Base-by-base conservation (phyloP, 148 eudicot species). In the Rhododendron griersonianum region DNA sequence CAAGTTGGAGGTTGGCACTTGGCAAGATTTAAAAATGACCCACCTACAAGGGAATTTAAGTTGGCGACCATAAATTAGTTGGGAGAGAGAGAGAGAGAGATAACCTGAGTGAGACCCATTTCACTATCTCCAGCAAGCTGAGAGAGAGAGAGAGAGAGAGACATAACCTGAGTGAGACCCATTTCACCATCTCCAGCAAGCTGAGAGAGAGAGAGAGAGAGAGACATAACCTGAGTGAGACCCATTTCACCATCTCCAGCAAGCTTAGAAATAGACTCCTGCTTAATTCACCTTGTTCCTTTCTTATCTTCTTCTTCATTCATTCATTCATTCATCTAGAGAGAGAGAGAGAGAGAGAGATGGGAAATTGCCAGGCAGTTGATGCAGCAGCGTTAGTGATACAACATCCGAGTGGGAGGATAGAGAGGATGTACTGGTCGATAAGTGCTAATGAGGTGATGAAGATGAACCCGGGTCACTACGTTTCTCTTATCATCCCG, bases 321-420 rank as follows among this genome's bases (percentile, higher is more conserved):
- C 44, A 5, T 50, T 41, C n/a, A 5, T 78, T 53, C 67, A 7
- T 73, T 7, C 53, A 67, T 28, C 25, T 55, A 65, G 81, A 47
- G 79, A 87, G 61, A 87, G 48, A 78, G 45, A 47, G 50, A 94
- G 23, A 76, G 51, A 80, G 69, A 85, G 83, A 92, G 71, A 95
- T 98, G 99, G 99, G 99, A 28, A 98, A 98, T 89, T 98, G 99
- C 83, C 99, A 98, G 71, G 98, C 99, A 57, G 90, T 98, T n/a
- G 99, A 98, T 92, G 96, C 96, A 75, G 98, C 98, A 86, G 98
- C 98, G 78, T 90, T 95, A 59, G 98, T 93, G 65, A 92, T 98
- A 90, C 99, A 98, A 85, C 98, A 95, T 87, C 98, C 98, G 19
- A 88, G 74, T 88, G 99, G 99, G 15, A 93, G 84, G 81, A 89